Conservation (phyloP, 176 grass and related monocot species). For the Cenchrus americanus region DNA sequence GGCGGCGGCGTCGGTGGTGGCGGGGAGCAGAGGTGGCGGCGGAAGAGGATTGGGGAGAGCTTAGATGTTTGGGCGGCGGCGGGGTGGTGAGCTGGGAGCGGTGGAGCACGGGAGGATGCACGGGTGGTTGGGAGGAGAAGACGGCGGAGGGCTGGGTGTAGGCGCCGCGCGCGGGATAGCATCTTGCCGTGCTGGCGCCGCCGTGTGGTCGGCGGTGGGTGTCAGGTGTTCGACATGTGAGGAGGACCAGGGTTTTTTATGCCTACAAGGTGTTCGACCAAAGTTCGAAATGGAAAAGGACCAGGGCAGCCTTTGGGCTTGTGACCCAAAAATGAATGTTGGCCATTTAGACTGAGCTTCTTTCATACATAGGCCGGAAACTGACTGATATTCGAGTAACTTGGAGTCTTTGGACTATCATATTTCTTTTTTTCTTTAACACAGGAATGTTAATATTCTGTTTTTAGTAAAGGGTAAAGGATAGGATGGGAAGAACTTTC, state of each 20-base stretch:
- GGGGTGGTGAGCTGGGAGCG: background rate
- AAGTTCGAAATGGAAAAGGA: background rate
- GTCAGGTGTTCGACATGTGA: background rate
- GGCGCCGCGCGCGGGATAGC: constrained; percentile 36
- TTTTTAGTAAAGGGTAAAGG: too few species aligned
- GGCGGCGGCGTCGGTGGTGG: background rate
- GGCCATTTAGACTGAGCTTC: background rate
- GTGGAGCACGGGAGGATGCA: background rate
- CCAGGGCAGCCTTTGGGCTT: background rate
- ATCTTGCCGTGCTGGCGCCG: constrained; percentile 38
- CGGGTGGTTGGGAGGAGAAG: background rate
- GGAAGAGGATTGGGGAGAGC: constrained; percentile 15
- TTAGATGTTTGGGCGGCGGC: constrained; percentile 23
- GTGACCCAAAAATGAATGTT: background rate
- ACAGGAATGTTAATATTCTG: too few species aligned
- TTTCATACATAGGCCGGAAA: background rate
- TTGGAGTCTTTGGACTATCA: too few species aligned
- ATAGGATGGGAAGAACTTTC: too few species aligned
- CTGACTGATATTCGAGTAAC: background rate
- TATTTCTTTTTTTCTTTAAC: too few species aligned
- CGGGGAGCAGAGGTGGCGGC: constrained; percentile 38
- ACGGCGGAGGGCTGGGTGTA: constrained; percentile 28
- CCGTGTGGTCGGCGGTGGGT: constrained; percentile 35
- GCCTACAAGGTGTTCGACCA: constrained; percentile 28
- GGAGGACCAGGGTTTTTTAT: background rate